Conservation (phyloP, 768 basidiomycete species). For the Lactarius sp. region DNA sequence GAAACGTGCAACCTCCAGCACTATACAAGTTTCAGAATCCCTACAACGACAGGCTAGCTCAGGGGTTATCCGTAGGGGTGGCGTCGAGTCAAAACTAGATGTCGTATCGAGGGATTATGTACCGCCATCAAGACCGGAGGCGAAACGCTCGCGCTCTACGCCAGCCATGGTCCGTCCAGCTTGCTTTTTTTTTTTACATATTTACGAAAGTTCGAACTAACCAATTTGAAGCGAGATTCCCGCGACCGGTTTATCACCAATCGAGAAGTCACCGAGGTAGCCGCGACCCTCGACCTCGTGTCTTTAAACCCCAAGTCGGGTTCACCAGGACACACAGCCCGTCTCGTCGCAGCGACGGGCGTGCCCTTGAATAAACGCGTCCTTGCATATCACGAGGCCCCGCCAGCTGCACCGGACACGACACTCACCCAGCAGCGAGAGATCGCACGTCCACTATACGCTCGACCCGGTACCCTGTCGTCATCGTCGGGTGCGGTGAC, state of each 20-base stretch:
- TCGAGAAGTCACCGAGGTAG: conserved; percentile 48
- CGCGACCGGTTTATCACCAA: conserved; percentile 73
- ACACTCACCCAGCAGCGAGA: conserved; percentile 74
- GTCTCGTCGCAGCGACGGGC: conserved; percentile 70
- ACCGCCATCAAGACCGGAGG: conserved; percentile 53
- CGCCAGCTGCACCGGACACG: conserved; percentile 72
- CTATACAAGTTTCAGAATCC: conserved; percentile 47
- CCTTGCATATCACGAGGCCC: conserved; percentile 83
- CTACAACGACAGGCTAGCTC: conserved; percentile 57
- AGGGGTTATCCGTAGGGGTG: conserved; percentile 73
- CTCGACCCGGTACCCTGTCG: conserved; percentile 57
- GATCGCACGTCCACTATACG: conserved; percentile 70
- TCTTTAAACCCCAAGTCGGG: conserved; percentile 51
- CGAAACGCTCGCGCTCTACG: conserved; percentile 70
- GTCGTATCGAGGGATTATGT: conserved; percentile 75
- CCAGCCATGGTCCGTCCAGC: conserved; percentile 43
- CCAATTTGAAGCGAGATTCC: conserved; percentile 39
- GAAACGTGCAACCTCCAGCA: conserved; percentile 50
- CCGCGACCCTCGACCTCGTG: conserved; percentile 62
- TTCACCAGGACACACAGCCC: conserved; percentile 75
- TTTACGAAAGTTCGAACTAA: conserved; percentile 1
- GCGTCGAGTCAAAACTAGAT: conserved; percentile 70
- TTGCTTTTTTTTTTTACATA: not conserved
- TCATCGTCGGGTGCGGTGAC: conserved; percentile 60
- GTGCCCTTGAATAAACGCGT: conserved; percentile 77